Evolutionary conservation across 164 flowering plant genomes (phyloP).

Genomic region (Sedum album): DNA sequence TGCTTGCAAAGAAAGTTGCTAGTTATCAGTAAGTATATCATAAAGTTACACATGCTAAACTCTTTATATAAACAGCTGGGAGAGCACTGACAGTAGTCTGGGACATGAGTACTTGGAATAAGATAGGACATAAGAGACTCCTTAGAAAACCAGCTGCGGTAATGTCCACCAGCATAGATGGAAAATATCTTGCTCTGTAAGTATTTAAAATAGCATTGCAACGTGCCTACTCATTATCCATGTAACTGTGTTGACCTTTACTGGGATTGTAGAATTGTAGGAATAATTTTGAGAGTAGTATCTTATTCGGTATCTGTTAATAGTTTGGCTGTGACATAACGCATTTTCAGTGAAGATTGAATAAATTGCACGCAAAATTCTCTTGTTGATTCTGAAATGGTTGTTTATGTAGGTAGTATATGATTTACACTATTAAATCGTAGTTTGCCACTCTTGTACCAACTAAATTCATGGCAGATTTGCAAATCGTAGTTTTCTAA

Average conservation of each 20-base stretch:
- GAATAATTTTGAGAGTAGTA: no score
- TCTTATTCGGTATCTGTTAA: conserved; percentile 20
- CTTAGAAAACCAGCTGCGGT: conserved; percentile 65
- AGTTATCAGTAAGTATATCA: neutral
- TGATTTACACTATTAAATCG: neutral
- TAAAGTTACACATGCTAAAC: conserved; percentile 20
- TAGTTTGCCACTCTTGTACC: neutral
- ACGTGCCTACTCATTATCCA: neutral
- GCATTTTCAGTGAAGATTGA: neutral
- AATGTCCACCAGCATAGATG: conserved; percentile 77
- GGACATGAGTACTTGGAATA: conserved; percentile 91
- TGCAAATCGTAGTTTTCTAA: neutral
- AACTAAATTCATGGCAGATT: neutral
- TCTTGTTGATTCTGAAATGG: neutral
- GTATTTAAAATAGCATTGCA: conserved; percentile 16
- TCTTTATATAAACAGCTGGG: neutral
- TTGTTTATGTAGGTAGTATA: neutral
- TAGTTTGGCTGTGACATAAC: neutral
- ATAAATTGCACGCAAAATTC: neutral
- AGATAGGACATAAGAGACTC: conserved; percentile 73
- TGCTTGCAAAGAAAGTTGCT: neutral
- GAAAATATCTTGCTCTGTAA: conserved; percentile 94
- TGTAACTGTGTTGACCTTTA: neutral
- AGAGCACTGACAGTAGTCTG: conserved; percentile 56
- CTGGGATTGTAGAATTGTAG: neutral